Percentiles rank a stretch among this genome's conserved stretches.
These are phyloP conservation scores for Syzygium aromaticum DNA, from an alignment of 345 rosid genomes.

Conservation along the genomic window DNA sequence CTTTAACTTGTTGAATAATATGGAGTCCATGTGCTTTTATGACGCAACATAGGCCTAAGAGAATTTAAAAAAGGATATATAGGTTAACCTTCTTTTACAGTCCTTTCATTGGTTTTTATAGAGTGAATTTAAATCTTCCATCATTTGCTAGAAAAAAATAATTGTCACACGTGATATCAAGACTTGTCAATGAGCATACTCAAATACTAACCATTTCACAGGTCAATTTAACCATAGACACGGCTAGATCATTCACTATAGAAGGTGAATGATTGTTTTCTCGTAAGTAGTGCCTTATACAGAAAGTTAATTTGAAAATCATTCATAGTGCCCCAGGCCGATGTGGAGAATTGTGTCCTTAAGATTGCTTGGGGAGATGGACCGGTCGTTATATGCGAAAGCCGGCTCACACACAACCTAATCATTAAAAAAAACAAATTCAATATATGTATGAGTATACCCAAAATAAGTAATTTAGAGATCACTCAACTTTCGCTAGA, in stretches of 20 bases:
- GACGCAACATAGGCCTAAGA: not conserved
- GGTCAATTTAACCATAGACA: not conserved
- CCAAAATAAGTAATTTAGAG: not conserved
- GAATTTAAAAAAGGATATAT: not conserved
- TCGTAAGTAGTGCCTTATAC: not conserved
- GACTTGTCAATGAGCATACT: not conserved
- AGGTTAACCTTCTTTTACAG: not conserved
- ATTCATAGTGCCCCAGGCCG: not conserved
- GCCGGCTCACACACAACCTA: too few species aligned
- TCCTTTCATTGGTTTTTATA: not conserved
- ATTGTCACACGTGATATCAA: not conserved
- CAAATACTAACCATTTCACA: not conserved
- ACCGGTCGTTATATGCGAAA: not conserved
- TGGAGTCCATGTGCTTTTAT: not conserved
- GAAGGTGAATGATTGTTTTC: not conserved
- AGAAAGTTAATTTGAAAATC: not conserved
- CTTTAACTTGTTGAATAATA: not conserved
- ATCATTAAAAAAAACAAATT: not conserved
- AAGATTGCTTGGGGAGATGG: not conserved
- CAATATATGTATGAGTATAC: not conserved
- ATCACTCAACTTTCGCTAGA: not conserved
- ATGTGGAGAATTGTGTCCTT: not conserved
- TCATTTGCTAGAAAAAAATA: not conserved
- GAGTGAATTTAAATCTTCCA: not conserved
- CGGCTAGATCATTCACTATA: not conserved